A percentile compares a stretch with the other conserved stretches of the same genome.
These are phyloP conservation scores for Colletotrichum karsti DNA, from an alignment of 2,329 filamentous ascomycete species.

Conservation along the genomic window DNA sequence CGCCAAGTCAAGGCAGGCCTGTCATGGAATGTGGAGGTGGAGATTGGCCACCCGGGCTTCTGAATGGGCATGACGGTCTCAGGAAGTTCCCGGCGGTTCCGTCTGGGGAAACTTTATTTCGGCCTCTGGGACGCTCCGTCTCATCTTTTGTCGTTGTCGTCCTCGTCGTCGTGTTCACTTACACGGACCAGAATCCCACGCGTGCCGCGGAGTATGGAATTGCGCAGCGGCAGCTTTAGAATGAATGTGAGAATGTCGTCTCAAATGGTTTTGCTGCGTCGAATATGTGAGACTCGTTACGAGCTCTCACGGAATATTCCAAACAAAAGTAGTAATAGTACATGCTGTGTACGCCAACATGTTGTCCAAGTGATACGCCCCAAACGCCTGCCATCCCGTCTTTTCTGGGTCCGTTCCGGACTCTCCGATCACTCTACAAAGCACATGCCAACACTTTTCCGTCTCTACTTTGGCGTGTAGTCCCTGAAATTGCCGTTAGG, in stretches of 20 bases:
- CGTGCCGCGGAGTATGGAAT: no score
- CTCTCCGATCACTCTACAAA: neutral
- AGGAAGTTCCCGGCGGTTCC: neutral
- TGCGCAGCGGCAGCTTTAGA: no score
- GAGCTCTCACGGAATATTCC: no score
- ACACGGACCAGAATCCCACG: no score
- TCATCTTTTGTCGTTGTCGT: accelerated
- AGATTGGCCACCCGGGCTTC: neutral
- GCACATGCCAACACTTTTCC: neutral
- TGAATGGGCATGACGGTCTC: neutral
- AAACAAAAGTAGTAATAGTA: no score
- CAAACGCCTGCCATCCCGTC: neutral
- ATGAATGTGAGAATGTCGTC: no score
- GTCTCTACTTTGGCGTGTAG: conserved; percentile 3
- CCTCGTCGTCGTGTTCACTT: no score
- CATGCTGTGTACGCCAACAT: neutral
- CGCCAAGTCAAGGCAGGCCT: neutral
- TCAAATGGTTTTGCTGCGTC: no score
- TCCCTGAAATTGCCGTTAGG: conserved; percentile 47
- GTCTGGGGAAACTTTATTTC: neutral
- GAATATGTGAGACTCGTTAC: neutral
- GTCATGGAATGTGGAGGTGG: neutral
- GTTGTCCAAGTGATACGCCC: neutral
- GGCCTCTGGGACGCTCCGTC: neutral
- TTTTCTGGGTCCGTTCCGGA: neutral